A percentile compares a stretch with the other conserved stretches of the same genome.
phyloP scores from a whole-genome alignment of 192 early-diverging fungal genomes.

The Coemansia guatemalensis region DNA sequence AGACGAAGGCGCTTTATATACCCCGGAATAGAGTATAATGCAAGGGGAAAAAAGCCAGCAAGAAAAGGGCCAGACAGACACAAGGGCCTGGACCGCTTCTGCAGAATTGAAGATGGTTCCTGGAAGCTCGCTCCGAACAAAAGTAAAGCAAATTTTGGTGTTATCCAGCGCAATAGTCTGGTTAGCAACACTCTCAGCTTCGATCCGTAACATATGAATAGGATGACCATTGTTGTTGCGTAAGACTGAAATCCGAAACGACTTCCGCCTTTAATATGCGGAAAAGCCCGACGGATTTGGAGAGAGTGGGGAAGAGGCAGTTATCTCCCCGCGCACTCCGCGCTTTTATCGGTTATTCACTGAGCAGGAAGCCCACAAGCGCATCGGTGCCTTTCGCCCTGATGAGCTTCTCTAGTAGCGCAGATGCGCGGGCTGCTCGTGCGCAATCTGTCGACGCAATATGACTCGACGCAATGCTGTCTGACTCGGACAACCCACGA shows the following conservation, averaged over 20 bases:
- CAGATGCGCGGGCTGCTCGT: slow-evolving; percentile 7
- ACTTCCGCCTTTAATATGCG: background rate
- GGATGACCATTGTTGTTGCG: background rate
- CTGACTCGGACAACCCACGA: background rate
- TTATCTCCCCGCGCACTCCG: background rate
- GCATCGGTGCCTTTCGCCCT: slow-evolving; percentile 26
- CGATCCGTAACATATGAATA: background rate
- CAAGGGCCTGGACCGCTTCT: background rate
- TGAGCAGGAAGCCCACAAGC: slow-evolving; percentile 32
- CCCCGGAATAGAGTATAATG: background rate
- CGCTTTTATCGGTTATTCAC: slow-evolving; percentile 2
- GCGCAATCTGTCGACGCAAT: background rate
- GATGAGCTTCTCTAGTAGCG: slow-evolving; percentile 19
- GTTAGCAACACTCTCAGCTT: background rate
- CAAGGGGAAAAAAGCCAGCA: background rate
- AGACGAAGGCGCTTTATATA: background rate
- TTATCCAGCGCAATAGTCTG: background rate
- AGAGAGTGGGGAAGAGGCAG: background rate
- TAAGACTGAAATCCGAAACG: background rate
- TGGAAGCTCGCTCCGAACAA: background rate
- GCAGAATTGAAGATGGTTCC: background rate
- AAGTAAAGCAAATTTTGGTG: background rate
- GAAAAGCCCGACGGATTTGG: background rate
- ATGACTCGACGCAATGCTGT: background rate
- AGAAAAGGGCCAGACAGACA: slow-evolving; percentile 4